phyloP scores from a whole-genome alignment of 495 filamentous ascomycete species.

The Saxispiralis lemnorum region DNA sequence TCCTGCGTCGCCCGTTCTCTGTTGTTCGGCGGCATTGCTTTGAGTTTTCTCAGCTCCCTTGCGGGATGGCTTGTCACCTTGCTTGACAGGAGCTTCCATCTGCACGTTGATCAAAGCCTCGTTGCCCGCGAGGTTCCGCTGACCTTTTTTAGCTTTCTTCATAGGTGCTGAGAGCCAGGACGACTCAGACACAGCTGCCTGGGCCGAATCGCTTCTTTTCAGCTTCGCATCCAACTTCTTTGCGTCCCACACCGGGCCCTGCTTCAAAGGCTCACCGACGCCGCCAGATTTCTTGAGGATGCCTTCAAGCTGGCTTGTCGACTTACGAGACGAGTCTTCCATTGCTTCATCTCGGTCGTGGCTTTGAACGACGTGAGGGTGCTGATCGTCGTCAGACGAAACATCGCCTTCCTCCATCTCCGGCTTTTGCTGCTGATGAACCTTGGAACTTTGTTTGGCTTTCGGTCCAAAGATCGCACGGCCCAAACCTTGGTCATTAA shows the following conservation, averaged over 20 bases:
- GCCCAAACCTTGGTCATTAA: constrained; percentile 18
- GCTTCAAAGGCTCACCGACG: constrained; percentile 1
- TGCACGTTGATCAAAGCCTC: constrained; percentile 13
- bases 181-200: background rate
- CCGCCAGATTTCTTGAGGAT: constrained; percentile 1
- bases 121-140: background rate
- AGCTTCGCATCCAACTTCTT: background rate
- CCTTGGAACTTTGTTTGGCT: constrained; percentile 5
- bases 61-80: no score
- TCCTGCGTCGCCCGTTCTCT: background rate
- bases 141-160: background rate
- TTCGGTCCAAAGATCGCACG: constrained; percentile 24
- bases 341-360: no score
- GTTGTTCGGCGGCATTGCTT: background rate
- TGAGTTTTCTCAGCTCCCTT: no score
- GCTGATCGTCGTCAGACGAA: constrained; percentile 35
- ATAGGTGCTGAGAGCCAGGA: background rate
- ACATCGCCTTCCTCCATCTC: constrained; percentile 42
- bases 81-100: constrained; percentile 6
- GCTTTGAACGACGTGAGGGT: no score
- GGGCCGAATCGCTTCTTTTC: background rate
- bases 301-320: background rate
- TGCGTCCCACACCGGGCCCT: background rate
- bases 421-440: constrained; percentile 15
- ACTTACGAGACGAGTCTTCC: no score